phyloP scores from a whole-genome alignment of 352 stramenopile genomes.

The Phytopythium ostracodes region DNA sequence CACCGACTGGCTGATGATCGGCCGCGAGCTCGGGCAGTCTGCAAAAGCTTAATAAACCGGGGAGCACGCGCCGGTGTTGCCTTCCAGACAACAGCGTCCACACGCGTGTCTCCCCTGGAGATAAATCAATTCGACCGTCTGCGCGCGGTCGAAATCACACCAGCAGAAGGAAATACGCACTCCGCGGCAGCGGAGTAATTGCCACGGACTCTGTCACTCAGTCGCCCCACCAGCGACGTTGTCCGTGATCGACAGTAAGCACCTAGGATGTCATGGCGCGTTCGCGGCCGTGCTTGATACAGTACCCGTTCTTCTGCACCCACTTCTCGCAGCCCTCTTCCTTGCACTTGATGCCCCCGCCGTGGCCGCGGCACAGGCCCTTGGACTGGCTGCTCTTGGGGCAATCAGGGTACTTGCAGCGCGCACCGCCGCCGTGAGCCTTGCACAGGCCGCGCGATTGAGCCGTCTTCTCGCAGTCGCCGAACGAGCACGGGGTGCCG shows the following conservation, averaged over 20 bases:
- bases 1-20: neutral
- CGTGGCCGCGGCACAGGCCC: constrained; percentile 76
- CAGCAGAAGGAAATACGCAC: constrained; percentile 2
- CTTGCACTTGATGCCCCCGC: constrained; percentile 85
- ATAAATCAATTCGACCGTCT: constrained; percentile 18
- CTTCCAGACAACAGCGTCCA: neutral
- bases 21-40: constrained; percentile 6
- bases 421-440: constrained; percentile 73
- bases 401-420: constrained; percentile 83
- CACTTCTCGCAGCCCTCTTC: constrained; percentile 84
- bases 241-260: neutral
- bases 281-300: constrained; percentile 86
- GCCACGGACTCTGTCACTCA: neutral
- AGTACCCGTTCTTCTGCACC: constrained; percentile 89
- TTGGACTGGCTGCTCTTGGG: constrained; percentile 85
- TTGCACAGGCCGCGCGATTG: constrained; percentile 84
- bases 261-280: constrained; percentile 54
- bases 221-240: neutral
- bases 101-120: neutral
- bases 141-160: constrained; percentile 1
- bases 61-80: neutral
- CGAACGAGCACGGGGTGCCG: constrained; percentile 81
- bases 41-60: constrained; percentile 3
- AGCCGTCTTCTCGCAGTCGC: constrained; percentile 84
- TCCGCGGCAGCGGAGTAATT: neutral